Percentiles rank a stretch among this genome's conserved stretches.
These are phyloP conservation scores for Exophiala sideris DNA, from an alignment of 2,329 filamentous ascomycete species.

Conservation along the genomic window DNA sequence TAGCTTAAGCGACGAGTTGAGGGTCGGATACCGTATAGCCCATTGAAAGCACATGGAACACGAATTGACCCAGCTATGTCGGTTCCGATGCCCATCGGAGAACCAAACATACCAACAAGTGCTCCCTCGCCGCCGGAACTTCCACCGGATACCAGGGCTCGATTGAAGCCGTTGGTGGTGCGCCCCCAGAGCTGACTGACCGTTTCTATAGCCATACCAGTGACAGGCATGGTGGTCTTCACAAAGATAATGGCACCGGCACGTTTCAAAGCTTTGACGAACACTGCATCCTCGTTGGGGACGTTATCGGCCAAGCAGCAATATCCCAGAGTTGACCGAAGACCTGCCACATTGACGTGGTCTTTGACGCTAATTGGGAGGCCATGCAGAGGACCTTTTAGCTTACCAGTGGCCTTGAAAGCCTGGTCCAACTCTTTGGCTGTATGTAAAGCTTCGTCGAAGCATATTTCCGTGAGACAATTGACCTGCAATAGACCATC, in stretches of 20 bases:
- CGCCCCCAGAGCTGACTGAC: slow-evolving; percentile 31
- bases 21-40: slow-evolving; percentile 39
- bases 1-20: slow-evolving; percentile 26
- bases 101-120: slow-evolving; percentile 38
- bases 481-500: slow-evolving; percentile 31
- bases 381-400: slow-evolving; percentile 51
- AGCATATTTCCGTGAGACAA: slow-evolving; percentile 37
- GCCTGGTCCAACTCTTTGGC: slow-evolving; percentile 35
- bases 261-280: slow-evolving; percentile 5
- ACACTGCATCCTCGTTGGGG: not conserved
- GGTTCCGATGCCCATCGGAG: not conserved
- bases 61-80: slow-evolving; percentile 47
- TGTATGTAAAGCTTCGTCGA: slow-evolving; percentile 33
- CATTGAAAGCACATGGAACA: slow-evolving; percentile 38
- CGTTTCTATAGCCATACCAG: slow-evolving; percentile 32
- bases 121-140: slow-evolving; percentile 58
- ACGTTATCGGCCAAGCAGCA: slow-evolving; percentile 4
- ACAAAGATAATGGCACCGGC: slow-evolving; percentile 26
- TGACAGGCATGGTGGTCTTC: slow-evolving; percentile 32
- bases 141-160: slow-evolving; percentile 50
- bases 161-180: slow-evolving; percentile 55
- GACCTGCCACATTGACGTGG: slow-evolving; percentile 56
- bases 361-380: slow-evolving; percentile 58
- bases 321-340: slow-evolving; percentile 11
- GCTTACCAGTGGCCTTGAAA: slow-evolving; percentile 35